Base-by-base conservation (phyloP, 2,329 filamentous ascomycete species). In the Trichoderma harzianum region DNA sequence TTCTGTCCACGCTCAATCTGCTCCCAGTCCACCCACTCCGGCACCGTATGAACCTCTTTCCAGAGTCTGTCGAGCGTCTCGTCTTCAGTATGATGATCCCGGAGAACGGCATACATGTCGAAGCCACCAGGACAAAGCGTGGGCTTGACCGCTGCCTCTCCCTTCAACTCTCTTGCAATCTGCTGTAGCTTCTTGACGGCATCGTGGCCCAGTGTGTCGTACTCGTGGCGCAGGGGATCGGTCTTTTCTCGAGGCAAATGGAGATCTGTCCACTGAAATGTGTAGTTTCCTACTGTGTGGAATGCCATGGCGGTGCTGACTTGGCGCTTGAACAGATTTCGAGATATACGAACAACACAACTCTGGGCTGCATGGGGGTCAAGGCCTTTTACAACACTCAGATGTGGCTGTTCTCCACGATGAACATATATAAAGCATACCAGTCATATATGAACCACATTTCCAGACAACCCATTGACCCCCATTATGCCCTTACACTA, bases 11-110 rank as follows among this genome's bases (percentile, higher is more conserved):
- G 82, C 69, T 84, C 82, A 30, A 92, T 88, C 76, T 92, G 90
- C 1, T 83, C 85, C 90, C 90, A 92, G 73, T 92, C 87, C 0
- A 92, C 90, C 89, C 90, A 92, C 0, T 85, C 82, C 0, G 90
- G 90, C 4, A 91, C 83, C 0, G 83, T 87, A 64, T 88, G 87
- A 32, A 90, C 82, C 73, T 91, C 82, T 2, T 80, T 78, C 90
- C 90, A 92, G 7, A 92, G 80, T 63, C 84, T 26, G 14, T 39
- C 7, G 3, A 77, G 82, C 63, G 85, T 84, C 4, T 66, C 64
- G n/a, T 75, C 70, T 10, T 70, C 5, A 1, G 21, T 0, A 11
- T 72, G 58, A 18, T 73, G 65, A 24, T 72, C 69, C 10, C 39
- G 61, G 10, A 75, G 51, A 1, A 63, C 32, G 10, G 65, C 47